A percentile compares a stretch with the other conserved stretches of the same genome.
phyloP scores from a whole-genome alignment of 139 green algal genomes.

The Chlorella sorokiniana region DNA sequence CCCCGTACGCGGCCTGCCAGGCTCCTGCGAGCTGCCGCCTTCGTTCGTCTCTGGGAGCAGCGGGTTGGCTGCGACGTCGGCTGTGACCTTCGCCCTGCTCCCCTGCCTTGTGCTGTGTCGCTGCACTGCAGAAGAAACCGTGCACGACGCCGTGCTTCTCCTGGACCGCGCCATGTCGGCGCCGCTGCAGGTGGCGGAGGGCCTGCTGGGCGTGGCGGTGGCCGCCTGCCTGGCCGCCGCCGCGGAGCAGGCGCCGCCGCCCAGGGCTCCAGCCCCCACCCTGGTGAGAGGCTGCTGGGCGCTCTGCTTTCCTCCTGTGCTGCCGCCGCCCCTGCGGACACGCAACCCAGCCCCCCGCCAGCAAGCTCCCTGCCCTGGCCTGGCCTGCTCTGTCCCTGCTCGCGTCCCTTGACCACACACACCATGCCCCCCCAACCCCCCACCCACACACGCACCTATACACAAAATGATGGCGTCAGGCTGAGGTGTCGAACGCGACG shows the following conservation, averaged over 20 bases:
- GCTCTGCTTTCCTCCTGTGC: too few species aligned
- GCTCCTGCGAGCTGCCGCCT: too few species aligned
- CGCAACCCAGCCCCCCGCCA: too few species aligned
- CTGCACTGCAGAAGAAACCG: constrained; percentile 19
- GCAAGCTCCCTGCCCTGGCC: too few species aligned
- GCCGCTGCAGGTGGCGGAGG: background rate
- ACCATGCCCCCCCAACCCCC: too few species aligned
- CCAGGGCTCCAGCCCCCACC: background rate
- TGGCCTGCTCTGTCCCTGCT: too few species aligned
- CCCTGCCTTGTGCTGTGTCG: background rate
- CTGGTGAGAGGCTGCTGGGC: constrained; percentile 3
- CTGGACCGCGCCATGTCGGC: constrained; percentile 36
- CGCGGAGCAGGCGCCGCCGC: constrained; percentile 2
- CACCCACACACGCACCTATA: background rate
- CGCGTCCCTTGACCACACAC: too few species aligned
- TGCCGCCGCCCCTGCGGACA: too few species aligned
- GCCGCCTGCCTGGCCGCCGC: constrained; percentile 29
- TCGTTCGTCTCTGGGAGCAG: too few species aligned
- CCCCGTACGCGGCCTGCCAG: background rate
- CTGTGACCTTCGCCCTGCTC: background rate
- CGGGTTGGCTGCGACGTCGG: background rate
- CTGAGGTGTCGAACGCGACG: background rate
- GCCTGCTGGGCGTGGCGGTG: constrained; percentile 4
- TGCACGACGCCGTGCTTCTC: constrained; percentile 38
- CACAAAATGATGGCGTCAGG: constrained; percentile 1